Conservation (phyloP, 176 grass and related monocot genomes). For the Hordeum marinum region DNA sequence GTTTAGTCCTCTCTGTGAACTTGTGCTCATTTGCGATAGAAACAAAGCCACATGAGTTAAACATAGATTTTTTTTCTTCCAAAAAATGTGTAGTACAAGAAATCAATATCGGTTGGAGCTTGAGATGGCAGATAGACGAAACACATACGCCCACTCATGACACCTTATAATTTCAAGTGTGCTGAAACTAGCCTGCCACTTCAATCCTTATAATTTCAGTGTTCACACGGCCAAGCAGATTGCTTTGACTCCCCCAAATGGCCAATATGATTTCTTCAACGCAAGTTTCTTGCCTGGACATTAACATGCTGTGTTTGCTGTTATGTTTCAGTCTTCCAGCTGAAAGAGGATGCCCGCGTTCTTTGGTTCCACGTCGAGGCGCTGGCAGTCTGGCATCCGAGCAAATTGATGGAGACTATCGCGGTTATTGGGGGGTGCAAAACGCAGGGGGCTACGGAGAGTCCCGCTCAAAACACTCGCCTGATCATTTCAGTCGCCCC, state of each 20-base stretch:
- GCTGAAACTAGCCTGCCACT: neutral
- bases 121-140: neutral
- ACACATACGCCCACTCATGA: neutral
- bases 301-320: neutral
- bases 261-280: neutral
- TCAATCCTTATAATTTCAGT: neutral
- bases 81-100: neutral
- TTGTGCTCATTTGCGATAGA: neutral
- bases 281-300: neutral
- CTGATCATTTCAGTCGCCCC: neutral
- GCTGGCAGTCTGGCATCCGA: constrained; percentile 39
- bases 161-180: neutral
- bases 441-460: constrained; percentile 2
- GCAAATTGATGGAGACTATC: constrained; percentile 29
- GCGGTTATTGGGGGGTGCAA: constrained; percentile 11
- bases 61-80: neutral
- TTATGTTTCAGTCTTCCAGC: constrained; percentile 32
- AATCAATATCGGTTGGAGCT: neutral
- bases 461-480: neutral
- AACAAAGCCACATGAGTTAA: neutral
- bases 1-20: neutral
- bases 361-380: constrained; percentile 15
- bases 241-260: neutral
- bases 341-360: constrained; percentile 10
- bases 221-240: neutral